phyloP scores from a whole-genome alignment of 805 yeast species.

The Starmerella kuoi region DNA sequence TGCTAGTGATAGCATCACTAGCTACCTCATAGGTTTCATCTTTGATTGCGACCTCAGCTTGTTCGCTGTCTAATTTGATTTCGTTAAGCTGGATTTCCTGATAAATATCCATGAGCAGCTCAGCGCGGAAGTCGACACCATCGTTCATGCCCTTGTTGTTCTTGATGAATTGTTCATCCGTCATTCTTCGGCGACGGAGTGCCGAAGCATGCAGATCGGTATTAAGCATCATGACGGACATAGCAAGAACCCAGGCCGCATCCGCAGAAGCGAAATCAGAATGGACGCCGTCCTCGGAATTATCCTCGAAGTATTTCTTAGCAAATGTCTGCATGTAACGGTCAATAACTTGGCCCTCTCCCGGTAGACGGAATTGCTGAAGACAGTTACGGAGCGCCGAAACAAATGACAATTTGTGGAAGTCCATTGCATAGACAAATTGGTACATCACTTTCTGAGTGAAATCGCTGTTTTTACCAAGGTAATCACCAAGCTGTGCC shows the following conservation, averaged over 20 bases:
- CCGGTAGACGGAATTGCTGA: constrained; percentile 87
- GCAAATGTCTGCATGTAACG: constrained; percentile 95
- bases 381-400: constrained; percentile 75
- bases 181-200: constrained; percentile 70
- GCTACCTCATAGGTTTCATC: constrained; percentile 81
- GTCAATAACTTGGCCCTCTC: constrained; percentile 96
- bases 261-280: constrained; percentile 71
- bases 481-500: constrained; percentile 73
- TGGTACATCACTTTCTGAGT: constrained; percentile 82
- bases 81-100: constrained; percentile 73
- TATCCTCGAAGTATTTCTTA: constrained; percentile 76
- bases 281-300: constrained; percentile 32
- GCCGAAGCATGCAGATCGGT: constrained; percentile 89
- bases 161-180: constrained; percentile 68
- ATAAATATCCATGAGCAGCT: constrained; percentile 54
- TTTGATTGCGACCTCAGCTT: constrained; percentile 75
- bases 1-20: constrained; percentile 77
- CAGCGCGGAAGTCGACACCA: constrained; percentile 69
- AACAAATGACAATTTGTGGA: constrained; percentile 54
- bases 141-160: constrained; percentile 91
- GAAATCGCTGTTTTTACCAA: constrained; percentile 77
- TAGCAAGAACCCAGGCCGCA: constrained; percentile 82
- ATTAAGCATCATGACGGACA: constrained; percentile 83
- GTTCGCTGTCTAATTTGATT: constrained; percentile 84
- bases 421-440: constrained; percentile 80